These are phyloP conservation scores for Emergomyces africanus DNA, from an alignment of 2,329 filamentous ascomycete species.

Conservation along the genomic window DNA sequence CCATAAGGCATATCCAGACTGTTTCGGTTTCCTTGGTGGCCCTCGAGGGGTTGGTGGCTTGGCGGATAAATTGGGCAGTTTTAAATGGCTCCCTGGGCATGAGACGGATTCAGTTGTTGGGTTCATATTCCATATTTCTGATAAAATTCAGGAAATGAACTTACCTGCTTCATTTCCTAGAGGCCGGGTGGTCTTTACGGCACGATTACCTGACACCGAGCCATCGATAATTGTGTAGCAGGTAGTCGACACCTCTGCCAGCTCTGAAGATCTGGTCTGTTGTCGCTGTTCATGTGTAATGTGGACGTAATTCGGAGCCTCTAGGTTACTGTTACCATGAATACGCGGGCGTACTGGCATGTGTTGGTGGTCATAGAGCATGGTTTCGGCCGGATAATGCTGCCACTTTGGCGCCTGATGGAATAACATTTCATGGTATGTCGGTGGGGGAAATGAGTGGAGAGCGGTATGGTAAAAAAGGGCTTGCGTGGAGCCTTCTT, in stretches of 20 bases:
- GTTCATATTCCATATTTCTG: background rate
- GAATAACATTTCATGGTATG: background rate
- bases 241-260: background rate
- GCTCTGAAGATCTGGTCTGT: background rate
- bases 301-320: background rate
- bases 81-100: background rate
- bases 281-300: background rate
- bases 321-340: background rate
- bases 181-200: background rate
- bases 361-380: background rate
- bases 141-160: background rate
- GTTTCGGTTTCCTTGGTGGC: slow-evolving; percentile 53
- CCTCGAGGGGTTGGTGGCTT: slow-evolving; percentile 39
- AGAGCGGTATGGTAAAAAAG: background rate
- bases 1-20: slow-evolving; percentile 82
- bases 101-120: background rate
- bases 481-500: background rate
- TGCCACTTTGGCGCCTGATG: background rate
- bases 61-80: slow-evolving; percentile 2
- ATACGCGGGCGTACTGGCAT: background rate
- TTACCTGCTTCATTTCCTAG: background rate
- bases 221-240: background rate
- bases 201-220: background rate
- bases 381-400: background rate
- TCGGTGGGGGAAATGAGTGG: background rate